phyloP scores from a whole-genome alignment of 306 rosid species.

The Glycine soja region DNA sequence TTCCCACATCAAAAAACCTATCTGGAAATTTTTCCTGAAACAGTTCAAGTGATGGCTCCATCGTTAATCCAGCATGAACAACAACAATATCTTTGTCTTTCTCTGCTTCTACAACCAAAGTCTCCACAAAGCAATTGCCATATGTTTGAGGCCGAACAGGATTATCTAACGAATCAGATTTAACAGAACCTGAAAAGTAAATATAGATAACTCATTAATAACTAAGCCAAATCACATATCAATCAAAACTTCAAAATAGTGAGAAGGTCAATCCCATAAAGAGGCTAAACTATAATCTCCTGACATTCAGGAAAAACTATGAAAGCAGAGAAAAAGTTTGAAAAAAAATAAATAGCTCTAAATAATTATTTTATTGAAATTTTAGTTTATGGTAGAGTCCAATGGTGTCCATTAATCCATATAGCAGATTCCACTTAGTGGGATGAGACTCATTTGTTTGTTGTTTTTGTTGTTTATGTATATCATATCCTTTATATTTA shows the following conservation, averaged over 20 bases:
- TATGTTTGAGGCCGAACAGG: slow-evolving; percentile 59
- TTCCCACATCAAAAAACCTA: slow-evolving; percentile 83
- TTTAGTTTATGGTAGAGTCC: slow-evolving; percentile 17
- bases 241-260: slow-evolving; percentile 23
- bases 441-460: slow-evolving; percentile 3
- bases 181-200: slow-evolving; percentile 60
- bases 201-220: slow-evolving; percentile 37
- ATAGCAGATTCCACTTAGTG: neutral
- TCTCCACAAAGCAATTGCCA: slow-evolving; percentile 85
- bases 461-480: neutral
- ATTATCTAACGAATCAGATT: slow-evolving; percentile 42
- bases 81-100: slow-evolving; percentile 83
- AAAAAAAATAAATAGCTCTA: slow-evolving; percentile 18
- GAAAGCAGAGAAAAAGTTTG: neutral
- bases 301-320: slow-evolving; percentile 34
- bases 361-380: slow-evolving; percentile 12
- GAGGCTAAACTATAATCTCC: slow-evolving; percentile 25
- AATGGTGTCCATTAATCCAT: slow-evolving; percentile 12
- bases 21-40: slow-evolving; percentile 79
- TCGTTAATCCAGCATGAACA: slow-evolving; percentile 84
- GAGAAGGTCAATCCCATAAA: slow-evolving; percentile 18
- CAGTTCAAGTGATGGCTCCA: slow-evolving; percentile 73
- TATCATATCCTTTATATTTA: slow-evolving; percentile 3
- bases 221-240: slow-evolving; percentile 25
- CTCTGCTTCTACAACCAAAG: slow-evolving; percentile 76